phyloP scores from a whole-genome alignment of 1,139 yeast genomes.

The Oligophagozyma castellii region DNA sequence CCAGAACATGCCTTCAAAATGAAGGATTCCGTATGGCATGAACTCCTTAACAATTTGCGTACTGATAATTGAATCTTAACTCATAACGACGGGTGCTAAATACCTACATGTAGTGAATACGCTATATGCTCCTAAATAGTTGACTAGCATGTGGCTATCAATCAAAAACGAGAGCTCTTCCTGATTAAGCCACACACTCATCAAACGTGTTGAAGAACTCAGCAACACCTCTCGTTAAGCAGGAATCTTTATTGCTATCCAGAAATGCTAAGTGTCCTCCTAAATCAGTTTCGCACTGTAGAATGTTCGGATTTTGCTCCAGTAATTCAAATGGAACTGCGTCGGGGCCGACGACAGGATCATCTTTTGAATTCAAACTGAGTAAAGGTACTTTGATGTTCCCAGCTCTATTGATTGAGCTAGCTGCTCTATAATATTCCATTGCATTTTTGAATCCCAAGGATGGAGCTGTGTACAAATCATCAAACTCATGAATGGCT shows the following conservation, averaged over 20 bases:
- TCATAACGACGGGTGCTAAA: no score
- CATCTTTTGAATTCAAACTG: slow-evolving; percentile 61
- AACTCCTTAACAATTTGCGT: slow-evolving; percentile 27
- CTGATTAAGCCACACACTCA: slow-evolving; percentile 20
- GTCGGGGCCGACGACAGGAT: slow-evolving; percentile 61
- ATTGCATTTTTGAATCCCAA: slow-evolving; percentile 58
- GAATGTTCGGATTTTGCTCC: slow-evolving; percentile 51
- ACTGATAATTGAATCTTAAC: no score
- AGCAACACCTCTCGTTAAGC: slow-evolving; percentile 58
- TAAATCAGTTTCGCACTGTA: slow-evolving; percentile 50
- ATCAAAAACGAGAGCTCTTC: neutral
- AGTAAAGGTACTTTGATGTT: slow-evolving; percentile 54
- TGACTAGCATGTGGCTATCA: neutral
- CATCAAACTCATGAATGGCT: slow-evolving; percentile 50
- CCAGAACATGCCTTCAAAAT: slow-evolving; percentile 59
- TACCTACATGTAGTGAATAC: neutral
- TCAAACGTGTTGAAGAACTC: slow-evolving; percentile 46
- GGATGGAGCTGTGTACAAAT: slow-evolving; percentile 53
- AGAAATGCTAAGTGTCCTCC: slow-evolving; percentile 83
- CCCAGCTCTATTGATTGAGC: slow-evolving; percentile 45
- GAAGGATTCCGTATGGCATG: slow-evolving; percentile 47
- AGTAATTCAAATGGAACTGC: slow-evolving; percentile 54
- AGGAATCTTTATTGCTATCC: slow-evolving; percentile 45
- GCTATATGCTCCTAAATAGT: neutral
- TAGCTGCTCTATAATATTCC: slow-evolving; percentile 61